phyloP scores from a whole-genome alignment of 1,139 yeast genomes.

The Candida sanyaensis region DNA sequence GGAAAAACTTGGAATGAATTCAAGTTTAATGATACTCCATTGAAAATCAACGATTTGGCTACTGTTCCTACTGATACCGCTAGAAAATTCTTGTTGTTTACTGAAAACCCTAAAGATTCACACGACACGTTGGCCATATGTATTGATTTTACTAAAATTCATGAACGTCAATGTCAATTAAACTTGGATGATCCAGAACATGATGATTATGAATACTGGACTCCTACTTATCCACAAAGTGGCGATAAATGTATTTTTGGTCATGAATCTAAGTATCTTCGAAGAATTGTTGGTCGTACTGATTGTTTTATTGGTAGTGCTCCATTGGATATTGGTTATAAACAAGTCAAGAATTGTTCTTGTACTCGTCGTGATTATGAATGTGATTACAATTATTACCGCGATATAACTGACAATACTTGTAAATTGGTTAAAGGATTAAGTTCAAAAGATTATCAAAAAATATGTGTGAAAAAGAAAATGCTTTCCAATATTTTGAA shows the following conservation, averaged over 20 bases:
- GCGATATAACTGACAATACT: constrained; percentile 69
- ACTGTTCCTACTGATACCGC: constrained; percentile 93
- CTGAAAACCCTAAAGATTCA: constrained; percentile 16
- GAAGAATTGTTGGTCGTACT: constrained; percentile 59
- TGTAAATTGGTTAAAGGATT: constrained; percentile 80
- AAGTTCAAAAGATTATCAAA: constrained; percentile 61
- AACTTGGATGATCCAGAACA: constrained; percentile 57
- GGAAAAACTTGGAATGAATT: constrained; percentile 77
- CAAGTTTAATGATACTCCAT: constrained; percentile 58
- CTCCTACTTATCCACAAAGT: constrained; percentile 69
- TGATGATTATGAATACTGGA: constrained; percentile 84
- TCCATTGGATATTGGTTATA: constrained; percentile 64
- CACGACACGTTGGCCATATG: constrained; percentile 39
- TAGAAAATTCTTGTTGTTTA: constrained; percentile 57
- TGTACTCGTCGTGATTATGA: constrained; percentile 91
- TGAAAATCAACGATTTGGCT: constrained; percentile 69
- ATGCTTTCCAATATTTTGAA: constrained; percentile 55
- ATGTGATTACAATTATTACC: constrained; percentile 84
- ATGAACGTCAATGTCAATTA: constrained; percentile 68
- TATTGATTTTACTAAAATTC: constrained; percentile 71
- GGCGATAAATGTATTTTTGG: constrained; percentile 81
- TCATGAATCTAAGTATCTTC: constrained; percentile 74
- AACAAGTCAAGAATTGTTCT: constrained; percentile 65
- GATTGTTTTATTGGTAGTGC: constrained; percentile 85
- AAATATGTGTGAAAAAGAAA: constrained; percentile 58